phyloP scores from a whole-genome alignment of 2,329 filamentous ascomycete species.

The Orbilia ellipsospora region DNA sequence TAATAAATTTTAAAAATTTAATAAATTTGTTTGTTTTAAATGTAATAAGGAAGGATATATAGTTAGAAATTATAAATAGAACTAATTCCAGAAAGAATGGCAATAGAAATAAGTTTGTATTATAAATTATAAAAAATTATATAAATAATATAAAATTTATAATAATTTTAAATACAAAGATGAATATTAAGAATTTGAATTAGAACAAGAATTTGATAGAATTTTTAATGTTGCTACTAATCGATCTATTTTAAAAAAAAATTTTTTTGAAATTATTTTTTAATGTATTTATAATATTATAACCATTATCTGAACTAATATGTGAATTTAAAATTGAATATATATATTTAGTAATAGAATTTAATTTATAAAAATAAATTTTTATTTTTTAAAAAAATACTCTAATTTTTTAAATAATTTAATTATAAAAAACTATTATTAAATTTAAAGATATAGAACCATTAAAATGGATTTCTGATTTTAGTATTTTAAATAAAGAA shows the following conservation, averaged over 20 bases:
- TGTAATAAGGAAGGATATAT: neutral
- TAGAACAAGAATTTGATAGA: neutral
- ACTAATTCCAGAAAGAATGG: no score
- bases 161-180: neutral
- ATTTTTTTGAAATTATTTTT: neutral
- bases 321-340: no score
- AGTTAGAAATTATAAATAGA: neutral
- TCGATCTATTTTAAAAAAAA: neutral
- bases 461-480: no score
- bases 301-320: neutral
- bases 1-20: neutral
- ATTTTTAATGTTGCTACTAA: slow-evolving; percentile 4
- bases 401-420: no score
- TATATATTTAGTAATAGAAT: slow-evolving; percentile 8
- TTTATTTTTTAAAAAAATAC: no score
- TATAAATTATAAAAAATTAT: neutral
- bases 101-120: no score
- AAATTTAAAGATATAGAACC: no score
- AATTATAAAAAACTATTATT: neutral
- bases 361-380: no score
- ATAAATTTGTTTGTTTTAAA: neutral
- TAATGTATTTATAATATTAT: neutral
- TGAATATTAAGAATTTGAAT: slow-evolving; percentile 1
- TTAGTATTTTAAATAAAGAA: no score
- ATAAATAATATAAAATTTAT: neutral